Evolutionary conservation across 345 rosid genomes (phyloP), one percentile per base, ranked within the genome.

Genomic region (Corchorus olitorius): DNA sequence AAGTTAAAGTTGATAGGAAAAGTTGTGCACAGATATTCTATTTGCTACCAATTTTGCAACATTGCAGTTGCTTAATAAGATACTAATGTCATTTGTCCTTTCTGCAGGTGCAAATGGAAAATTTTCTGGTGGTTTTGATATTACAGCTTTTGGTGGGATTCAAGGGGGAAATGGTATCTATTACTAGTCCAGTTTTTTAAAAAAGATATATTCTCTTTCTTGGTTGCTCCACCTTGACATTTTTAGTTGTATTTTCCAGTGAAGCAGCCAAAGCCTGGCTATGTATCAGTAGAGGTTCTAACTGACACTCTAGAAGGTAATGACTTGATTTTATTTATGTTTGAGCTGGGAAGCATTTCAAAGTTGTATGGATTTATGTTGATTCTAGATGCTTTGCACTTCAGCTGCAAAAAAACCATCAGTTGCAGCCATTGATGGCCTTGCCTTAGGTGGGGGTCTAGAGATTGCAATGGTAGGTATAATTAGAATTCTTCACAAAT

Each of bases 391-490:
- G 70, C n/a, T 76, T 83, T 84, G 58, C 66, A 66, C 81, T 75
- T 56, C 85, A 96, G 98, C 89, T 81, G 92, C 93, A 8, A 87
- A 80, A 84, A 97, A 97, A 84, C 99, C 98, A 58, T 87, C 97
- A 9, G 97, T 97, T 33, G 99, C 99, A 87, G 99, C 99, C 68
- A 91, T 97, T 79, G 97, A 97, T 48, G 99, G 99, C 33, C 94
- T 94, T 75, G 97, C 99, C 78, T 87, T 97, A 76, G 99, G 99
- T 77, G 99, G 99, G 81, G 99, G 99, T 49, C 84, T 97, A 70
- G 99, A 97, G 88, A 78, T 94, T 81, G 89, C 98, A 14, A 97
- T 97, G 98, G 99, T 94, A 88, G 72, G 87, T 63, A 4, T 65
- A 61, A 22, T 56, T 6, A 35, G 60, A 49, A 4, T 76, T 71